Conservation (phyloP, 768 basidiomycete species). For the Phylloporus arenicola region DNA sequence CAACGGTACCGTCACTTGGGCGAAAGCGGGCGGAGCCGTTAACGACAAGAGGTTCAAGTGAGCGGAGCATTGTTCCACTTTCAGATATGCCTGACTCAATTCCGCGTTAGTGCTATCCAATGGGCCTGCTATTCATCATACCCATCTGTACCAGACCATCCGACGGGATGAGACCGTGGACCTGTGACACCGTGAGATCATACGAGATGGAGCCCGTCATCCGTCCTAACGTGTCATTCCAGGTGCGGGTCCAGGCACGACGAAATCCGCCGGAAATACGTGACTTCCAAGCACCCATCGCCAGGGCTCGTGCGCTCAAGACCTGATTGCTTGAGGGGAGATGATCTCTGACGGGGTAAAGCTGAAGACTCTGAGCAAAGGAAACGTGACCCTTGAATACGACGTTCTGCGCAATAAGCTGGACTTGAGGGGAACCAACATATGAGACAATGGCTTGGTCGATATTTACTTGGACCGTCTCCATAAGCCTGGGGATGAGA, state of each 20-base stretch:
- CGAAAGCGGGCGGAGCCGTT: slow-evolving; percentile 50
- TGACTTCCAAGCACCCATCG: slow-evolving; percentile 59
- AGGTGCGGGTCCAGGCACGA: slow-evolving; percentile 63
- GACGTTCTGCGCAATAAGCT: slow-evolving; percentile 46
- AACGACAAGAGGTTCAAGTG: slow-evolving; percentile 43
- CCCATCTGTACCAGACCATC: slow-evolving; percentile 22
- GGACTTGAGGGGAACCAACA: slow-evolving; percentile 45
- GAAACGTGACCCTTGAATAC: slow-evolving; percentile 50
- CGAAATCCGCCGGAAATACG: slow-evolving; percentile 55
- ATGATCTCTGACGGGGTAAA: slow-evolving; percentile 9
- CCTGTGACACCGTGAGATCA: slow-evolving; percentile 42
- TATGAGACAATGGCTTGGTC: slow-evolving; percentile 50
- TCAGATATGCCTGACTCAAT: slow-evolving; percentile 17
- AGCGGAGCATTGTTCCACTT: slow-evolving; percentile 37
- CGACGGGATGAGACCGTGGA: slow-evolving; percentile 39
- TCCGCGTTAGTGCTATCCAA: neutral
- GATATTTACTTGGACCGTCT: slow-evolving; percentile 63
- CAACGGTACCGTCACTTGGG: slow-evolving; percentile 50
- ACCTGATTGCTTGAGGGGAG: slow-evolving; percentile 10
- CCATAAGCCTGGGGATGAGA: slow-evolving; percentile 63
- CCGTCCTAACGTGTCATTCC: slow-evolving; percentile 64
- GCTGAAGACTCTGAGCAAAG: slow-evolving; percentile 46
- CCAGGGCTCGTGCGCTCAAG: slow-evolving; percentile 34
- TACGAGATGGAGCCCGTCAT: slow-evolving; percentile 54
- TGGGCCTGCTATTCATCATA: slow-evolving; percentile 13